Evolutionary conservation across 345 rosid species (phyloP), one percentile per base, ranked within the genome.

Genomic region (Moricandia moricandioides): DNA sequence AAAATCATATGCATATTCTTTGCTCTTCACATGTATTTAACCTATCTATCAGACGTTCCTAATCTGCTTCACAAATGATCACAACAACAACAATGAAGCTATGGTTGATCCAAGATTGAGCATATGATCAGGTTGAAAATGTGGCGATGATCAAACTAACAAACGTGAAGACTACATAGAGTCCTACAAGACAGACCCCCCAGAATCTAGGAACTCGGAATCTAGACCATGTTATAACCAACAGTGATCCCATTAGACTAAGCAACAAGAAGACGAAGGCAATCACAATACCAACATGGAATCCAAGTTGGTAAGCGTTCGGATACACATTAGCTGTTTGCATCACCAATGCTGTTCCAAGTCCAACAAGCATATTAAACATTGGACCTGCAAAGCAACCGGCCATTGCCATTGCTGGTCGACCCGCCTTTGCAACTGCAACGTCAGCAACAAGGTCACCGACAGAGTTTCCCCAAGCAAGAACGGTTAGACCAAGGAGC

Each of bases 361-460:
- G 96, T 49, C 99, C 99, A 37, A 92, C 92, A 65, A 92, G 96
- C 99, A 95, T 95, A 79, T 95, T 95, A 73, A 95, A 95, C 99
- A 95, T 91, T 2, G 97, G 99, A 45, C 99, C 93, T 0, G 97
- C 97, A 52, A 95, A 95, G 82, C 99, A 95, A 29, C 99, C 97
- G n/a, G 99, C 97, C 97, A 95, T 95, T 13, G 99, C 99, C 99
- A 95, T 91, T 30, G 92, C 91, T 45, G 99, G 99, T 68, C 93
- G 89, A 29, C 99, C 99, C 0, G 99, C 97, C 84, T 86, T 95
- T 66, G 99, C 99, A 21, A 95, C 89, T 4, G 99, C 97, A 8
- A 95, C 96, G 31, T 95, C 97, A 7, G 97, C 96, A 51, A 91
- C 99, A 58, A 95, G 97, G 74, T 95, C 99, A 17, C 97, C 99